Percentiles rank a stretch among this genome's conserved stretches.
Evolutionary conservation across 1,284 basidiomycete species (phyloP).

Genomic region (Lentinula novae-zelandiae): DNA sequence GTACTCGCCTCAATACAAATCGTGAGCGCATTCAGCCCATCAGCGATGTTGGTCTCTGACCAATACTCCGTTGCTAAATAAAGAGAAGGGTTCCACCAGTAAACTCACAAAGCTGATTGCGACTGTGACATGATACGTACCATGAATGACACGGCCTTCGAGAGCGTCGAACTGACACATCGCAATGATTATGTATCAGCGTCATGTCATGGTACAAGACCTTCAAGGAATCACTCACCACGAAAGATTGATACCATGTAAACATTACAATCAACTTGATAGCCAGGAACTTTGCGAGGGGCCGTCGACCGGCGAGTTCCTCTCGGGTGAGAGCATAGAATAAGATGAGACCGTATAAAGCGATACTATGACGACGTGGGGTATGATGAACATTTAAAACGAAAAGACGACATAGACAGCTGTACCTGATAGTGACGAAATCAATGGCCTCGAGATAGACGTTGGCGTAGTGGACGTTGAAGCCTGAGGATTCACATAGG

Average conservation of each 20-base stretch:
- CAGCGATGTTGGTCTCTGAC: constrained; percentile 74
- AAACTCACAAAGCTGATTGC: neutral
- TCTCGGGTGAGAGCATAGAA: constrained; percentile 80
- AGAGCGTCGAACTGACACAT: constrained; percentile 50
- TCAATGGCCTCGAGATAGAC: constrained; percentile 72
- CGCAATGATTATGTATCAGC: neutral
- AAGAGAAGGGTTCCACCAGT: neutral
- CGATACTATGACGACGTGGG: constrained; percentile 42
- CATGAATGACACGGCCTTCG: constrained; percentile 58
- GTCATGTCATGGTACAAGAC: neutral
- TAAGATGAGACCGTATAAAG: constrained; percentile 76
- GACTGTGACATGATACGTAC: constrained; percentile 26
- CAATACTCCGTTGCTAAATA: constrained; percentile 66
- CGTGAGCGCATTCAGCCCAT: constrained; percentile 79
- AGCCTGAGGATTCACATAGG: constrained; percentile 62
- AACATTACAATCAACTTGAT: constrained; percentile 88
- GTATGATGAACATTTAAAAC: neutral
- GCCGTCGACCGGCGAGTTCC: constrained; percentile 71
- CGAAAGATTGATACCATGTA: constrained; percentile 75
- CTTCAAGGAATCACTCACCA: constrained; percentile 41
- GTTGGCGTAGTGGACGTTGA: constrained; percentile 59
- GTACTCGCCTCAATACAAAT: constrained; percentile 73
- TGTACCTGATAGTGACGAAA: constrained; percentile 74
- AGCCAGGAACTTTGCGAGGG: constrained; percentile 81
- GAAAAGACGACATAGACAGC: constrained; percentile 14